A percentile compares a stretch with the other conserved stretches of the same genome.
phyloP scores from a whole-genome alignment of 176 grass and related monocot species.

The Cenchrus fungigraminus region DNA sequence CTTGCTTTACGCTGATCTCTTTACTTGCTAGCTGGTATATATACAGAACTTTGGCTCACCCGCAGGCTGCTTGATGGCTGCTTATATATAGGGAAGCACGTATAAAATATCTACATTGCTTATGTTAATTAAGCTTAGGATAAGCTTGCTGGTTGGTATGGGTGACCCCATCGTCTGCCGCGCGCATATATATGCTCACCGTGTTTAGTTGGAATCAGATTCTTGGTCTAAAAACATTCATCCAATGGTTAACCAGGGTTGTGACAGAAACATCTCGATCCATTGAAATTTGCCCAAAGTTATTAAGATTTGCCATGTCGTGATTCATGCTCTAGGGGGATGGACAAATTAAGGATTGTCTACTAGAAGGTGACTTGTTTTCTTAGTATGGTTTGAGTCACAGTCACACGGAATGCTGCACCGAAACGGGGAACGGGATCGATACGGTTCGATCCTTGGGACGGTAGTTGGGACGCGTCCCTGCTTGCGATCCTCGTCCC shows the following conservation, averaged over 20 bases:
- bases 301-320: background rate
- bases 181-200: background rate
- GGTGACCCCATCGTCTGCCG: background rate
- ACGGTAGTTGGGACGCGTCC: no score
- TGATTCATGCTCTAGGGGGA: background rate
- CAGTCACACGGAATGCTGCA: no score
- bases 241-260: background rate
- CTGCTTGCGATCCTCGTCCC: no score
- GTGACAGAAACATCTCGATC: background rate
- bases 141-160: background rate
- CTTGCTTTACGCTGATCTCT: background rate
- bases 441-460: no score
- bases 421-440: no score
- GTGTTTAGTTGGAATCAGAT: slow-evolving; percentile 11
- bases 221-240: background rate
- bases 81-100: background rate
- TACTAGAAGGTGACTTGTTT: background rate
- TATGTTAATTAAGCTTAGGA: background rate
- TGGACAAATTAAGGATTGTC: background rate
- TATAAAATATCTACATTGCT: background rate
- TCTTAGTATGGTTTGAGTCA: no score
- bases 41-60: background rate
- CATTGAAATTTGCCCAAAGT: background rate
- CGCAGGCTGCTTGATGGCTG: background rate
- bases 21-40: background rate